phyloP scores from a whole-genome alignment of 2,329 filamentous ascomycete species.

The Pseudocercospora eumusae region DNA sequence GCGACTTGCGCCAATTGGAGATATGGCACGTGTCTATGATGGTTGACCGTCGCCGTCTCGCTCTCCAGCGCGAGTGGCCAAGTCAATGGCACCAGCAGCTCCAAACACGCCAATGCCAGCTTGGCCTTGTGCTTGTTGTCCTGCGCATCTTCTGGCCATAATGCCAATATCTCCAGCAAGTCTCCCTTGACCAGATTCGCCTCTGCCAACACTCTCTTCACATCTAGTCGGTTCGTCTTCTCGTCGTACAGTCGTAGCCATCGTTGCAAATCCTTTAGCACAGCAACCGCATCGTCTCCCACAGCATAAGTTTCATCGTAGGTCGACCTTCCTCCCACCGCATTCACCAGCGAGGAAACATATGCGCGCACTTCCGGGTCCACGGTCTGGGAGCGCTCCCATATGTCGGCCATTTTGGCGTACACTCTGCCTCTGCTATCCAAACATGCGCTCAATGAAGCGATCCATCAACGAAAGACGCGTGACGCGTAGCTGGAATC shows the following conservation, averaged over 20 bases:
- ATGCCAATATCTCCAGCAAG: slow-evolving; percentile 81
- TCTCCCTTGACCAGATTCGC: slow-evolving; percentile 90
- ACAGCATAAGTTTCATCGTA: slow-evolving; percentile 66
- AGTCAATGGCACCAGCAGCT: slow-evolving; percentile 87
- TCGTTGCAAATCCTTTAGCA: slow-evolving; percentile 87
- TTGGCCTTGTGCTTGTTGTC: slow-evolving; percentile 75
- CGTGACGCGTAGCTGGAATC: background rate
- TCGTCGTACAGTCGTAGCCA: slow-evolving; percentile 81
- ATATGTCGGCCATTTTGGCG: slow-evolving; percentile 5
- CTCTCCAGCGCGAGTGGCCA: slow-evolving; percentile 85
- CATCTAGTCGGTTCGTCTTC: slow-evolving; percentile 89
- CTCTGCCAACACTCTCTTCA: slow-evolving; percentile 87
- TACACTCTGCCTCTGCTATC: background rate
- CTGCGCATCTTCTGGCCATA: slow-evolving; percentile 72
- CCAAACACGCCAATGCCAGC: slow-evolving; percentile 80
- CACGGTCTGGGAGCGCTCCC: slow-evolving; percentile 49
- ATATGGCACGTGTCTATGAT: slow-evolving; percentile 87
- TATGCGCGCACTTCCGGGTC: slow-evolving; percentile 92
- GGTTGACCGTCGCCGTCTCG: slow-evolving; percentile 84
- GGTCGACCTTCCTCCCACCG: slow-evolving; percentile 57
- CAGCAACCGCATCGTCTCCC: slow-evolving; percentile 89
- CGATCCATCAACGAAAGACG: background rate
- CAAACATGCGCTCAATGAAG: background rate
- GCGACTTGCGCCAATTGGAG: slow-evolving; percentile 82
- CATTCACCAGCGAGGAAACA: slow-evolving; percentile 89